Evolutionary conservation across 805 yeast species (phyloP).

Genomic region (Yamadazyma scolyti): DNA sequence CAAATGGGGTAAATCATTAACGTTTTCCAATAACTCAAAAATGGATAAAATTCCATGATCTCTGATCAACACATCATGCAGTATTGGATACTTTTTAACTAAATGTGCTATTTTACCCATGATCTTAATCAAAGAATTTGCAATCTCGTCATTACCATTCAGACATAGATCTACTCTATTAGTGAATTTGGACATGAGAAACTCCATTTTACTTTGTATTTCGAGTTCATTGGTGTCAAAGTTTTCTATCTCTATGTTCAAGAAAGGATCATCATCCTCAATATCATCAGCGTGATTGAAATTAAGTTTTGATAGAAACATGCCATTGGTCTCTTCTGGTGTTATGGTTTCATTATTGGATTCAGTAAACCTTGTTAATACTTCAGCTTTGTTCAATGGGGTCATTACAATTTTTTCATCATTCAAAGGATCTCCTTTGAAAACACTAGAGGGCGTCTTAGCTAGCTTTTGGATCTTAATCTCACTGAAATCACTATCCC

Average conservation of each 20-base stretch:
- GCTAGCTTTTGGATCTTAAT: slow-evolving; percentile 7
- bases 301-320: slow-evolving; percentile 2
- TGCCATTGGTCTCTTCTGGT: not conserved
- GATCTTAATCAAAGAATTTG: slow-evolving; percentile 26
- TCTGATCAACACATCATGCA: slow-evolving; percentile 36
- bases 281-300: slow-evolving; percentile 7
- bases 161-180: slow-evolving; percentile 27
- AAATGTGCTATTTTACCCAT: slow-evolving; percentile 37
- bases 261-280: slow-evolving; percentile 35
- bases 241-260: slow-evolving; percentile 32
- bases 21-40: slow-evolving; percentile 35
- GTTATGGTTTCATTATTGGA: slow-evolving; percentile 12
- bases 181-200: slow-evolving; percentile 28
- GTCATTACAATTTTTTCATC: slow-evolving; percentile 5
- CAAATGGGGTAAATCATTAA: slow-evolving; percentile 27
- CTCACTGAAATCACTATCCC: slow-evolving; percentile 31
- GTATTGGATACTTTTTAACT: slow-evolving; percentile 35
- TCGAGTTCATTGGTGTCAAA: slow-evolving; percentile 41
- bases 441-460: not conserved
- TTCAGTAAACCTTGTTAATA: slow-evolving; percentile 30
- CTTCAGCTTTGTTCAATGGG: slow-evolving; percentile 19
- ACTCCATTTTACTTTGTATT: slow-evolving; percentile 38
- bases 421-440: slow-evolving; percentile 2
- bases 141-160: slow-evolving; percentile 26
- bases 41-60: slow-evolving; percentile 40